Conservation (phyloP, 331 rosid species). For the Quercus tomentella region DNA sequence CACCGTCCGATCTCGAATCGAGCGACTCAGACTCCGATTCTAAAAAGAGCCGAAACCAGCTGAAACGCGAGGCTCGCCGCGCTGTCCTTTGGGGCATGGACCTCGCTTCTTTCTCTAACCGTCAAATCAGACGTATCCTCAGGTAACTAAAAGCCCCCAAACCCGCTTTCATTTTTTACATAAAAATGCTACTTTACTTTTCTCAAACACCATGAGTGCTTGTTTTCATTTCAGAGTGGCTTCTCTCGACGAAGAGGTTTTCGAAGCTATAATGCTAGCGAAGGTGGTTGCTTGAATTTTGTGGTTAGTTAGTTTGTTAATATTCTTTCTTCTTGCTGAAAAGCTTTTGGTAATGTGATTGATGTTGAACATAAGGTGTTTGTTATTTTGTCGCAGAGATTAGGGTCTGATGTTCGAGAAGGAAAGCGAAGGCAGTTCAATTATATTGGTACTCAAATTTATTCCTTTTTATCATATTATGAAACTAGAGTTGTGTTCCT, state of each 20-base stretch:
- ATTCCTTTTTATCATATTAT: too few species aligned
- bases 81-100: slow-evolving; percentile 86
- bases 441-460: slow-evolving; percentile 62
- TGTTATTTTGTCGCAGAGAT: slow-evolving; percentile 63
- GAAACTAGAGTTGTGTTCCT: too few species aligned
- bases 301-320: slow-evolving; percentile 25
- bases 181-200: not conserved
- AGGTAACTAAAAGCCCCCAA: slow-evolving; percentile 35
- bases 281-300: slow-evolving; percentile 48
- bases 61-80: slow-evolving; percentile 82
- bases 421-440: slow-evolving; percentile 87
- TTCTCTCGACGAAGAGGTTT: slow-evolving; percentile 58
- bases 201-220: not conserved
- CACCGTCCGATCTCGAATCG: slow-evolving; percentile 13
- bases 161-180: not conserved
- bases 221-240: slow-evolving; percentile 41
- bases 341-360: not conserved
- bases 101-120: slow-evolving; percentile 66
- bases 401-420: slow-evolving; percentile 86
- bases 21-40: slow-evolving; percentile 29
- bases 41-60: slow-evolving; percentile 72
- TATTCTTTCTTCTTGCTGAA: not conserved
- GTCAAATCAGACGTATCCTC: slow-evolving; percentile 77
- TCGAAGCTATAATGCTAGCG: slow-evolving; percentile 61
- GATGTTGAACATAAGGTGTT: slow-evolving; percentile 52